Percentiles rank a stretch among this genome's conserved stretches.
phyloP scores from a whole-genome alignment of 129 eudicot genomes.

The Logfia minima region DNA sequence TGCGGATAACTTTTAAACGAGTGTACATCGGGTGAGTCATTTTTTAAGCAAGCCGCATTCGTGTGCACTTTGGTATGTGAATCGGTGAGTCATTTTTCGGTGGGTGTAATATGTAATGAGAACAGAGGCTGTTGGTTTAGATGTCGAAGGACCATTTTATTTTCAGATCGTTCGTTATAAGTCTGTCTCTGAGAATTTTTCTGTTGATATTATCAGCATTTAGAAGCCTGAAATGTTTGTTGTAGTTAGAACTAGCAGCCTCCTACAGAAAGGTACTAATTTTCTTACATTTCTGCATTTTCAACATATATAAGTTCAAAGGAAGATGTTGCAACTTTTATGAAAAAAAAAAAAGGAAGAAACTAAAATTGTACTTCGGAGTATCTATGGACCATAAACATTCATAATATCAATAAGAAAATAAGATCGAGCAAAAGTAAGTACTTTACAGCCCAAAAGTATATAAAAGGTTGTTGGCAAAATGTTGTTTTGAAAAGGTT shows the following conservation, averaged over 20 bases:
- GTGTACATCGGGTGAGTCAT: conserved; percentile 28
- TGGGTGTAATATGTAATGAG: conserved; percentile 30
- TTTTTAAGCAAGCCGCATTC: conserved; percentile 24
- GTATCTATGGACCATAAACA: too few relatives aligned
- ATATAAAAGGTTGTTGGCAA: background rate
- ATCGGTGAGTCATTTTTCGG: conserved; percentile 44
- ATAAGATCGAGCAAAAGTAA: background rate
- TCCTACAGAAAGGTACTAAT: conserved; percentile 27
- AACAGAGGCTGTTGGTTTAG: conserved; percentile 26
- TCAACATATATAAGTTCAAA: background rate
- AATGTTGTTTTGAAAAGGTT: conserved; percentile 2
- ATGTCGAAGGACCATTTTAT: conserved; percentile 21
- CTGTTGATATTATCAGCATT: conserved; percentile 24
- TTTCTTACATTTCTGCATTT: conserved; percentile 11
- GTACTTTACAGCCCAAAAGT: background rate
- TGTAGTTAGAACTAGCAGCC: conserved; percentile 29
- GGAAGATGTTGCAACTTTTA: background rate
- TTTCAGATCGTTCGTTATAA: background rate
- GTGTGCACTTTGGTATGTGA: conserved; percentile 31
- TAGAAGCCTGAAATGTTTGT: conserved; percentile 20
- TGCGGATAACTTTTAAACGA: conserved; percentile 48
- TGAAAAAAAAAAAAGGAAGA: too few relatives aligned
- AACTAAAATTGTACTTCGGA: too few relatives aligned
- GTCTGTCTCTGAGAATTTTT: conserved; percentile 18
- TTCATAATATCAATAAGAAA: background rate